A percentile compares a stretch with the other conserved stretches of the same genome.
These are phyloP conservation scores for Themeda triandra DNA, from an alignment of 176 grass and related monocot species.

Conservation along the genomic window DNA sequence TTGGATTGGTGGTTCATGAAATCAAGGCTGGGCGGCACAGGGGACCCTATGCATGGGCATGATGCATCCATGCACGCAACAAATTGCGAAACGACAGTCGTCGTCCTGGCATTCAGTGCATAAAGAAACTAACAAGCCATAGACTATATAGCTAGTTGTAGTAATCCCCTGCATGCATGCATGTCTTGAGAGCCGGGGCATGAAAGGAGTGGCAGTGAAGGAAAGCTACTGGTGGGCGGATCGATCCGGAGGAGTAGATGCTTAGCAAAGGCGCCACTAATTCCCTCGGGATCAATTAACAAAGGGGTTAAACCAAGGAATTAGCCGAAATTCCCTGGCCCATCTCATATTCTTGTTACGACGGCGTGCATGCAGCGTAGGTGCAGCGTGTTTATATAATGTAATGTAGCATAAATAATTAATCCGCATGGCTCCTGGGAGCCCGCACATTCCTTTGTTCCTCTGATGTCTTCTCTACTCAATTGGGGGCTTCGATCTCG, in stretches of 20 bases:
- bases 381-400: background rate
- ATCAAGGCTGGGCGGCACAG: too few relatives aligned
- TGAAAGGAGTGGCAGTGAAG: conserved; percentile 50
- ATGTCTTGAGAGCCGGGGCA: background rate
- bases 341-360: too few relatives aligned
- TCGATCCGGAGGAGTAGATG: background rate
- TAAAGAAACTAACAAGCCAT: too few relatives aligned
- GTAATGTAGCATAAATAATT: background rate
- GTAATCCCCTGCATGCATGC: background rate
- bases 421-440: background rate
- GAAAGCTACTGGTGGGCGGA: conserved; percentile 10
- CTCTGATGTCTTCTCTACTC: conserved; percentile 45
- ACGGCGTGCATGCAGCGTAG: too few relatives aligned
- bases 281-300: conserved; percentile 51
- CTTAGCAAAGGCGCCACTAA: conserved; percentile 23
- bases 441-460: conserved; percentile 36
- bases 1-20: background rate
- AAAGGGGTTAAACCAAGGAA: background rate
- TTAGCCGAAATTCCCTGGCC: conserved; percentile 19
- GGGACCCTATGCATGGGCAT: too few relatives aligned
- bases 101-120: conserved; percentile 41
- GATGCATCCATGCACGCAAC: too few relatives aligned
- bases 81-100: conserved; percentile 3
- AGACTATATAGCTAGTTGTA: too few relatives aligned
- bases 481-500: background rate